A percentile compares a stretch with the other conserved stretches of the same genome.
Conservation (phyloP, 257 asterid species). For the Ophiorrhiza pumila region DNA sequence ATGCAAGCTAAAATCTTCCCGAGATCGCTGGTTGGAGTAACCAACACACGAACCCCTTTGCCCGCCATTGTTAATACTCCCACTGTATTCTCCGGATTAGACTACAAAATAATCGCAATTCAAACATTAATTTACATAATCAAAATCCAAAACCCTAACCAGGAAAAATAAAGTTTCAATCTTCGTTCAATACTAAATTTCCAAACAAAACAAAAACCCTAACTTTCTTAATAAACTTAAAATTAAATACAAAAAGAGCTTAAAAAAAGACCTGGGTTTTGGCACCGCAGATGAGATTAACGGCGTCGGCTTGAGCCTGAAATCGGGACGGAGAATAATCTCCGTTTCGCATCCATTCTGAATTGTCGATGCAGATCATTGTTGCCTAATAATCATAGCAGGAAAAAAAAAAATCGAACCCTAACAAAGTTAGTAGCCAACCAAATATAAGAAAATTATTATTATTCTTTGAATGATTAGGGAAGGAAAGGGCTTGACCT, state of each 20-base stretch:
- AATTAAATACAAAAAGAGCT: not conserved
- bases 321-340: conserved; percentile 85
- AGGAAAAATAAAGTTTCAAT: not conserved
- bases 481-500: conserved; percentile 39
- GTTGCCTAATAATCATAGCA: conserved; percentile 55
- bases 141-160: conserved; percentile 2
- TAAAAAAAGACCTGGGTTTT: conserved; percentile 67
- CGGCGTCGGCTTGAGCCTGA: conserved; percentile 92
- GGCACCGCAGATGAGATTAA: conserved; percentile 96
- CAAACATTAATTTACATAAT: not conserved
- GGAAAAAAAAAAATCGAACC: conserved; percentile 11
- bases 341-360: conserved; percentile 98
- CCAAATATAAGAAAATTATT: not conserved
- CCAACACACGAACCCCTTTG: conserved; percentile 90
- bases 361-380: conserved; percentile 94
- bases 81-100: conserved; percentile 96
- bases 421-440: conserved; percentile 11
- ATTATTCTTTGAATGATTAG: too few relatives aligned
- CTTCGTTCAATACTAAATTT: not conserved
- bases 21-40: conserved; percentile 97
- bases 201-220: conserved; percentile 11
- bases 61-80: conserved; percentile 98
- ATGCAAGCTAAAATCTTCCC: conserved; percentile 97
- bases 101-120: conserved; percentile 34
- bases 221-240: conserved; percentile 10